Conservation (phyloP, 2,329 filamentous ascomycete genomes). For the Fusarium metavorans region DNA sequence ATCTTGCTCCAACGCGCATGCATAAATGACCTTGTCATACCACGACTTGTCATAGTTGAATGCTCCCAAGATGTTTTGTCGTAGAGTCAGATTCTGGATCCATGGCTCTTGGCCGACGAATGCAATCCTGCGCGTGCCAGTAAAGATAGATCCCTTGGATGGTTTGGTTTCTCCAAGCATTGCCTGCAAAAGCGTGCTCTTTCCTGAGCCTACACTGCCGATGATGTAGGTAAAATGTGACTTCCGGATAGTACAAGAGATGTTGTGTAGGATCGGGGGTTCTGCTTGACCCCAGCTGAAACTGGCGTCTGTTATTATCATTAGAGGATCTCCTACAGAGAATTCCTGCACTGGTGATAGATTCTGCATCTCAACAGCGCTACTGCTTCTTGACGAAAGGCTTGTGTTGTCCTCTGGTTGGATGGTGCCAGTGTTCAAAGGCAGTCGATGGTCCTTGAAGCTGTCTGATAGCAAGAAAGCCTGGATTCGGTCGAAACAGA, state of each 20-base stretch:
- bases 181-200: slow-evolving; percentile 14
- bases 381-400: not conserved
- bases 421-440: not conserved
- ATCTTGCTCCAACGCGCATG: slow-evolving; percentile 12
- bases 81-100: slow-evolving; percentile 18
- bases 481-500: slow-evolving; percentile 17
- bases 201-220: slow-evolving; percentile 13
- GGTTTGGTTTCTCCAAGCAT: slow-evolving; percentile 17
- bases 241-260: slow-evolving; percentile 12
- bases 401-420: not conserved
- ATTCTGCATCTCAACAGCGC: not conserved
- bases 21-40: slow-evolving; percentile 12
- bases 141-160: slow-evolving; percentile 11
- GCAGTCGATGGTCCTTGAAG: slow-evolving; percentile 19
- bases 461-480: slow-evolving; percentile 10
- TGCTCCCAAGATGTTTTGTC: slow-evolving; percentile 14
- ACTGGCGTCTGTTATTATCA: slow-evolving; percentile 7
- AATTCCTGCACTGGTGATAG: not conserved
- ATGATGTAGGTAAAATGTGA: slow-evolving; percentile 17
- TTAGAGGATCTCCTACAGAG: slow-evolving; percentile 2
- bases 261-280: not conserved
- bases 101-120: slow-evolving; percentile 19
- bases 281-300: slow-evolving; percentile 5
- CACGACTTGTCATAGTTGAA: slow-evolving; percentile 9
- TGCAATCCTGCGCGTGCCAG: slow-evolving; percentile 5